Evolutionary conservation across 2,329 filamentous ascomycete species (phyloP), one percentile per base, ranked within the genome.

Genomic region (Colletotrichum zoysiae): DNA sequence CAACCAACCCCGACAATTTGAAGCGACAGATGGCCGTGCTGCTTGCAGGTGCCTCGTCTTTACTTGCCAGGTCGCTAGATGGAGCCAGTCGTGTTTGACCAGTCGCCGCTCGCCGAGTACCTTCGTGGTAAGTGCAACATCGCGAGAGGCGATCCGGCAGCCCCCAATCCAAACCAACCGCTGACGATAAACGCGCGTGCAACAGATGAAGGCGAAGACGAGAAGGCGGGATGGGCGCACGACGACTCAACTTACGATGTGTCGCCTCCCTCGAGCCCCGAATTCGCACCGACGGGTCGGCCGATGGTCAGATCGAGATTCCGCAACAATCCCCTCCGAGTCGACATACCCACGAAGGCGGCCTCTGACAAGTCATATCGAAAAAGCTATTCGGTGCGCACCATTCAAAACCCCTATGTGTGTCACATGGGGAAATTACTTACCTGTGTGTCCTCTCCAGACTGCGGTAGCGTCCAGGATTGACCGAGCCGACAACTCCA

Each of bases 41-140:
- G 71, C 68, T 66, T 72, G 65, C 69, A 61, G 66, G 60, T 63
- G 68, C 59, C 68, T 65, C 51, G 48, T 61, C 62, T 50, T 63
- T 64, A 69, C 46, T 46, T 72, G 50, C 67, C 71, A 68, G 61
- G 73, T 71, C 65, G 68, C 59, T 73, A 73, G 69, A 96, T 98
- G 95, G 95, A 97, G 88, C 90, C 93, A 78, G 87, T 97, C 78
- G 90, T 97, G 77, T 93, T 93, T 83, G 90, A 96, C 84, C 91
- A 95, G 84, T 93, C 93, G 80, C 95, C 95, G 77, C 87, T 98
- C 83, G 95, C 94, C 80, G 91, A 93, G 78, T 96, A 96, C 84
- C 90, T 98, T 77, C 92, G 95, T 90, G 95, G 95, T 96, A 83
- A 78, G 86, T 82, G 68, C 50, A 74, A n/a, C 12, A 8, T 44